Evolutionary conservation across 108 stramenopile genomes (phyloP).

Genomic region (Craspedostauros australis): DNA sequence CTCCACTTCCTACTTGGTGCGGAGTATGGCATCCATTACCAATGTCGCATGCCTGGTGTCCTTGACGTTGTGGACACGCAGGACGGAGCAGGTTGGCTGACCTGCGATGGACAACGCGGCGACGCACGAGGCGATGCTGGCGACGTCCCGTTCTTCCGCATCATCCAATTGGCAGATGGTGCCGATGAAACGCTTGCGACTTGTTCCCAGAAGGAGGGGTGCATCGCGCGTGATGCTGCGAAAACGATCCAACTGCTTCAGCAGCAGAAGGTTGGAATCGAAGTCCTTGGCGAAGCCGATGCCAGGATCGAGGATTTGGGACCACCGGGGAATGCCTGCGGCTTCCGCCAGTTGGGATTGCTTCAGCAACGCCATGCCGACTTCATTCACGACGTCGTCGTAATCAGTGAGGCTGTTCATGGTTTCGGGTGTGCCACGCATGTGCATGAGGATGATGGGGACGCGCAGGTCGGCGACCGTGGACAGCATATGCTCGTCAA

Average conservation of each 20-base stretch:
- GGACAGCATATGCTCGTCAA: constrained; percentile 84
- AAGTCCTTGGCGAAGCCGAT: constrained; percentile 94
- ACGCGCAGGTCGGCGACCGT: constrained; percentile 72
- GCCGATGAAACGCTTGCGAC: constrained; percentile 93
- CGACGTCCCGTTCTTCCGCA: constrained; percentile 74
- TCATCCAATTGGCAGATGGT: constrained; percentile 53
- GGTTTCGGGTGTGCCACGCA: constrained; percentile 88
- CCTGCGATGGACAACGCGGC: constrained; percentile 48
- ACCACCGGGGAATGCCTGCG: constrained; percentile 82
- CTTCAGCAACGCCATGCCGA: constrained; percentile 45
- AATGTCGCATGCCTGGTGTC: constrained; percentile 57
- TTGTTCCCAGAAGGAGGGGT: constrained; percentile 86
- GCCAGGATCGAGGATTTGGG: constrained; percentile 89
- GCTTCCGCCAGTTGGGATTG: constrained; percentile 61
- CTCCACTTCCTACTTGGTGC: constrained; percentile 19
- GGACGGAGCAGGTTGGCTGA: constrained; percentile 48
- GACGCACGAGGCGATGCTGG: constrained; percentile 74
- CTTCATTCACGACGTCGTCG: constrained; percentile 66
- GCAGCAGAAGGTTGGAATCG: constrained; percentile 67
- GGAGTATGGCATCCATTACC: constrained; percentile 72
- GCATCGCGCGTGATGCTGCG: constrained; percentile 25
- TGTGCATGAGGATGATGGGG: constrained; percentile 93
- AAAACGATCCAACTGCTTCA: constrained; percentile 47
- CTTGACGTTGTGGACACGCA: constrained; percentile 92
- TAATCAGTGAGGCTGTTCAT: constrained; percentile 81